A percentile compares a stretch with the other conserved stretches of the same genome.
phyloP scores from a whole-genome alignment of 306 rosid genomes.

The Lathyrus aphaca region DNA sequence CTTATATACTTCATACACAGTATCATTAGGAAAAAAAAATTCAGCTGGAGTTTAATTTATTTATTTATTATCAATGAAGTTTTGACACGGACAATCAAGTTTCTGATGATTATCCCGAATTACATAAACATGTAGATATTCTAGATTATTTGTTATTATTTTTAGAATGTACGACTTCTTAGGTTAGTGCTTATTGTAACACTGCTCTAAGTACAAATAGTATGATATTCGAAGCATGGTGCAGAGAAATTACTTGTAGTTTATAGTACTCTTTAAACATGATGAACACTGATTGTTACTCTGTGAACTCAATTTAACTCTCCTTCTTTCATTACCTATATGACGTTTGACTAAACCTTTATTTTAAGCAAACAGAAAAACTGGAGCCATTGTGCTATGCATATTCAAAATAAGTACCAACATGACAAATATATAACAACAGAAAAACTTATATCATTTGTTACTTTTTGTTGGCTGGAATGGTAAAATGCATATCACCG shows the following conservation, averaged over 20 bases:
- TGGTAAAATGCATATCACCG: no score
- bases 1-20: slow-evolving; percentile 31
- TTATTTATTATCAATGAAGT: slow-evolving; percentile 27
- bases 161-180: no score
- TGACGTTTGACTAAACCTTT: neutral
- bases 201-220: no score
- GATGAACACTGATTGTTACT: neutral
- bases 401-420: neutral
- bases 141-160: no score
- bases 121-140: no score
- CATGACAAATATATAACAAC: neutral
- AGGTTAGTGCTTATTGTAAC: no score
- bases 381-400: neutral
- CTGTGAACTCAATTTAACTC: neutral
- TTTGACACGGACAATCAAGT: slow-evolving; percentile 36
- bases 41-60: slow-evolving; percentile 20
- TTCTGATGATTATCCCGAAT: slow-evolving; percentile 2
- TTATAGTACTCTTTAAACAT: neutral
- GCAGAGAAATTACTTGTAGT: neutral
- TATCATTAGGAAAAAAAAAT: slow-evolving; percentile 34
- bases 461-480: no score
- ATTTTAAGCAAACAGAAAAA: neutral
- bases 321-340: neutral
- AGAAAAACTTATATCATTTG: no score
- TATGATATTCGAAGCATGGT: neutral